Evolutionary conservation across 2,329 filamentous ascomycete genomes (phyloP).

Genomic region (Tolypocladium album): DNA sequence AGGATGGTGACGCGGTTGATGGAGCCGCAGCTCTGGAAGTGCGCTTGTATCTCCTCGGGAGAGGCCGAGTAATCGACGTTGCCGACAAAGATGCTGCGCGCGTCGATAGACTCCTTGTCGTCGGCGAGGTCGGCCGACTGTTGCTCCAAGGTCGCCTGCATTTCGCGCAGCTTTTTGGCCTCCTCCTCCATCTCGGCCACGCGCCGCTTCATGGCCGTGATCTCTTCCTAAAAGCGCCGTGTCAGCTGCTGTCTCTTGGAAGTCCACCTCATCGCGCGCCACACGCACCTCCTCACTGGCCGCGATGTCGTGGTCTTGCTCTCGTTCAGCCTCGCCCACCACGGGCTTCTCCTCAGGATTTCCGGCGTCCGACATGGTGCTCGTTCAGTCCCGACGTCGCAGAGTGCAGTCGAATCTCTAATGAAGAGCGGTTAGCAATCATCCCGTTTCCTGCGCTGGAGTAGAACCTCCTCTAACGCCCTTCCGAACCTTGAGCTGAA

Average conservation of each 20-base stretch:
- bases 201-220: slow-evolving; percentile 75
- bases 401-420: slow-evolving; percentile 1
- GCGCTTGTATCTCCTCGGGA: slow-evolving; percentile 90
- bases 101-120: slow-evolving; percentile 92
- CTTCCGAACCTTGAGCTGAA: neutral
- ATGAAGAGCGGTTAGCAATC: neutral
- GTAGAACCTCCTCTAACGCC: neutral
- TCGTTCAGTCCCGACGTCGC: neutral
- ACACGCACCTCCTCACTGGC: slow-evolving; percentile 25
- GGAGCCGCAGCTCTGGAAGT: slow-evolving; percentile 93
- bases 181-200: slow-evolving; percentile 89
- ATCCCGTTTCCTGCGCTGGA: neutral
- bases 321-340: slow-evolving; percentile 15
- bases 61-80: slow-evolving; percentile 97
- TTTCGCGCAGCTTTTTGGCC: slow-evolving; percentile 74
- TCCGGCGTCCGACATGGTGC: slow-evolving; percentile 21
- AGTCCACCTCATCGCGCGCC: slow-evolving; percentile 15
- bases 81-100: slow-evolving; percentile 92
- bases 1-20: slow-evolving; percentile 98
- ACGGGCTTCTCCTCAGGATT: slow-evolving; percentile 19
- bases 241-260: slow-evolving; percentile 16
- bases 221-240: slow-evolving; percentile 52
- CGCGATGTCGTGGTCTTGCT: slow-evolving; percentile 18
- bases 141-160: slow-evolving; percentile 78
- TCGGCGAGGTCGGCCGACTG: slow-evolving; percentile 75